These are phyloP conservation scores for Rosa persica DNA, from an alignment of 306 rosid species.

Conservation along the genomic window DNA sequence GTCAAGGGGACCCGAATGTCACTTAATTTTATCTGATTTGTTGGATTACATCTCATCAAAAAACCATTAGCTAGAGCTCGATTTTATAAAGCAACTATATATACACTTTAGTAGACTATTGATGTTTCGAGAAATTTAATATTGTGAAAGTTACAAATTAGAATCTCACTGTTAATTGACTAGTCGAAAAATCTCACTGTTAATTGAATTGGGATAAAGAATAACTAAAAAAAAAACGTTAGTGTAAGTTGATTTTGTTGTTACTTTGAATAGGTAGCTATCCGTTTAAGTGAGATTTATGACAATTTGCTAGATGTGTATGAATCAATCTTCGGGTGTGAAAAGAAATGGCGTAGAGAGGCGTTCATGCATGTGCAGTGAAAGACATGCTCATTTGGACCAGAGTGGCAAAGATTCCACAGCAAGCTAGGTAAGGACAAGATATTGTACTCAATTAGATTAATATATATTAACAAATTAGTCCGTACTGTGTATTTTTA, in stretches of 20 bases:
- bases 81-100: background rate
- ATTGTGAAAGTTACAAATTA: no score
- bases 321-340: background rate
- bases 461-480: background rate
- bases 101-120: background rate
- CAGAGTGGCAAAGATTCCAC: slow-evolving; percentile 50
- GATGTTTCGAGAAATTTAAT: no score
- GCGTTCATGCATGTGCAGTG: slow-evolving; percentile 2
- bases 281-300: no score
- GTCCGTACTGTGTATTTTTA: background rate
- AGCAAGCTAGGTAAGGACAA: background rate
- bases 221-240: no score
- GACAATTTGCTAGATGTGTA: background rate
- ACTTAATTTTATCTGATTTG: background rate
- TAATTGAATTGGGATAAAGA: no score
- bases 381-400: slow-evolving; percentile 20
- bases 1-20: slow-evolving; percentile 14
- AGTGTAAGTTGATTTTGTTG: no score
- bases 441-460: background rate
- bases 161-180: no score
- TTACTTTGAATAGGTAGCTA: no score
- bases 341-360: background rate
- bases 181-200: no score
- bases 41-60: background rate
- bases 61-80: background rate